Conservation (phyloP, 768 basidiomycete species). For the Agaricus subrufescens region DNA sequence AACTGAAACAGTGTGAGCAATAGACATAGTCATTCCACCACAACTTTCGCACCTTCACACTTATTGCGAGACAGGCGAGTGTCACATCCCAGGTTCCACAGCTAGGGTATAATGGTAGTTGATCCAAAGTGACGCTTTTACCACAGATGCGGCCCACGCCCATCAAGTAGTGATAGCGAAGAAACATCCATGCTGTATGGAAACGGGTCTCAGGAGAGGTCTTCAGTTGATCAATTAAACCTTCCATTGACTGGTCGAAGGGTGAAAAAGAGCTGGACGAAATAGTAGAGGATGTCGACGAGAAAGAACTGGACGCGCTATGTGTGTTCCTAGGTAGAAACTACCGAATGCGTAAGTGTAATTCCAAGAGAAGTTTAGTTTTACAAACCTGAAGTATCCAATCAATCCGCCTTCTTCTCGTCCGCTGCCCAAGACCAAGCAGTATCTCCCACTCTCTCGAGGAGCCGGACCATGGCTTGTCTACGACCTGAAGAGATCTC, state of each 20-base stretch:
- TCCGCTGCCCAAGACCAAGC: constrained; percentile 26
- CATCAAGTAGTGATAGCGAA: constrained; percentile 44
- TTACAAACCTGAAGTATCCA: constrained; percentile 47
- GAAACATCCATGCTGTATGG: constrained; percentile 58
- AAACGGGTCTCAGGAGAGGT: constrained; percentile 57
- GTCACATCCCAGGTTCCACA: constrained; percentile 54
- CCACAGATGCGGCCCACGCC: neutral
- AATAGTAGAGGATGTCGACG: constrained; percentile 8
- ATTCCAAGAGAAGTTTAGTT: neutral
- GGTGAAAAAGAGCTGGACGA: constrained; percentile 5
- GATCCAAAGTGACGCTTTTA: neutral
- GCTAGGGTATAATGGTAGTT: constrained; percentile 15
- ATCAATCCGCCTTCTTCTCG: constrained; percentile 29
- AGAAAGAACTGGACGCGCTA: constrained; percentile 13
- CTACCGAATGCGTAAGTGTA: constrained; percentile 13
- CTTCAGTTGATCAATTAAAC: constrained; percentile 50
- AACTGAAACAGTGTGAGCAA: constrained; percentile 30
- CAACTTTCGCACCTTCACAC: constrained; percentile 46
- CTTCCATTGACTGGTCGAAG: neutral
- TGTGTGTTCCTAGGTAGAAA: constrained; percentile 9
- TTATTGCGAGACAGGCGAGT: constrained; percentile 52
- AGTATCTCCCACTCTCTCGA: constrained; percentile 17
- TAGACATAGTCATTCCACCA: neutral
- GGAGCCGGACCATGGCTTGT: neutral
- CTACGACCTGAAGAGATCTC: neutral